These are phyloP conservation scores for Phytopythium litorale DNA, from an alignment of 352 stramenopile genomes.

Conservation along the genomic window DNA sequence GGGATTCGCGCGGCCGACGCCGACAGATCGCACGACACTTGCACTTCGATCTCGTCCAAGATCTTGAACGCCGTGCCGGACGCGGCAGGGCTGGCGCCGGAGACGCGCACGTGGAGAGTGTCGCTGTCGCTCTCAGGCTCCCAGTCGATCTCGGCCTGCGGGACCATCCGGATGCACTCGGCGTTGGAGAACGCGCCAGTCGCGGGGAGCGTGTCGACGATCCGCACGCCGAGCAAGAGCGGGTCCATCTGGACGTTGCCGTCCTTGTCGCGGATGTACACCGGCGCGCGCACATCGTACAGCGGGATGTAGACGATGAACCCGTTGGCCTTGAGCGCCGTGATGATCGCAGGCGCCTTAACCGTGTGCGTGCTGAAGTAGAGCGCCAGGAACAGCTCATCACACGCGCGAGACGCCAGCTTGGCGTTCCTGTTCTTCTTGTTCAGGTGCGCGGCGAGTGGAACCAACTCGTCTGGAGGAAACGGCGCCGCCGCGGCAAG, in stretches of 20 bases:
- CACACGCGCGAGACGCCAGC: constrained; percentile 82
- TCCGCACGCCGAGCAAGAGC: constrained; percentile 61
- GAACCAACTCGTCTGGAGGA: constrained; percentile 60
- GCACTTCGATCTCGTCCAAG: constrained; percentile 73
- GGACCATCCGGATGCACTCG: constrained; percentile 62
- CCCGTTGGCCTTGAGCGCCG: constrained; percentile 88
- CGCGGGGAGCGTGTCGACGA: constrained; percentile 51
- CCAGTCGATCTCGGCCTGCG: constrained; percentile 38
- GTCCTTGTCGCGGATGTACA: constrained; percentile 89
- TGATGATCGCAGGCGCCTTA: constrained; percentile 84
- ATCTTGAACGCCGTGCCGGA: constrained; percentile 42
- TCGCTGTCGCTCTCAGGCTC: constrained; percentile 21
- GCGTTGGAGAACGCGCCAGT: constrained; percentile 56
- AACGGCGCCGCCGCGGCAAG: constrained; percentile 25
- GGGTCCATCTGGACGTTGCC: constrained; percentile 84
- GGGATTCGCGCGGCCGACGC: constrained; percentile 66
- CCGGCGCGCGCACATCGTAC: constrained; percentile 89
- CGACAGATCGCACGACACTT: constrained; percentile 74
- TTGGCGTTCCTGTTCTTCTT: constrained; percentile 89
- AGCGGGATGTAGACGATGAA: constrained; percentile 92
- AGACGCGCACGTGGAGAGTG: constrained; percentile 22
- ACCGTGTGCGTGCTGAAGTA: constrained; percentile 91
- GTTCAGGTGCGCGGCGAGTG: constrained; percentile 87
- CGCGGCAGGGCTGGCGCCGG: not conserved
- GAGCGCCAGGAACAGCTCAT: constrained; percentile 90